Conservation (phyloP, 345 rosid genomes). For the Physaria fendleri region DNA sequence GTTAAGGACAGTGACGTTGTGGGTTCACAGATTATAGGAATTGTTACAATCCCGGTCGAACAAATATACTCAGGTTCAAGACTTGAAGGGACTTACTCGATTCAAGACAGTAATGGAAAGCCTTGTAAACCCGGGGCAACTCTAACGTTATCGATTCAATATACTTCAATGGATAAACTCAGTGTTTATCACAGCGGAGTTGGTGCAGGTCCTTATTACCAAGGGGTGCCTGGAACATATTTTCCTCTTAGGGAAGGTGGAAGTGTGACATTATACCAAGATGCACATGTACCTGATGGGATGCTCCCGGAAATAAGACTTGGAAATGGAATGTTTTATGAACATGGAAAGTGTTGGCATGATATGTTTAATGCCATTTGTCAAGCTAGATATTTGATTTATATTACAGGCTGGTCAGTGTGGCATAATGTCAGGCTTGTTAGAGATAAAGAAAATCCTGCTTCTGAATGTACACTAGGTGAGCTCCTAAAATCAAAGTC, state of each 20-base stretch:
- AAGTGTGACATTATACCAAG: constrained; percentile 82
- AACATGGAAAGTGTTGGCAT: constrained; percentile 83
- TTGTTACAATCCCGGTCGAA: constrained; percentile 76
- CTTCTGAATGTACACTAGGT: constrained; percentile 52
- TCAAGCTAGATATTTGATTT: constrained; percentile 72
- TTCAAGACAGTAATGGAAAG: constrained; percentile 52
- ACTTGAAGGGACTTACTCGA: constrained; percentile 61
- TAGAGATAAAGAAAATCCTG: constrained; percentile 47
- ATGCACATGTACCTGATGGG: constrained; percentile 89
- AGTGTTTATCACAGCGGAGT: constrained; percentile 69
- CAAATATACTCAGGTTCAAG: constrained; percentile 53
- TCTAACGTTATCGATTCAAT: constrained; percentile 67
- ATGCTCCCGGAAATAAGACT: constrained; percentile 58
- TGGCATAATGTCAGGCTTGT: constrained; percentile 79
- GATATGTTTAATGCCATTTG: constrained; percentile 82
- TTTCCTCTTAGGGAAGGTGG: constrained; percentile 90
- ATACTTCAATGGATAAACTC: constrained; percentile 57
- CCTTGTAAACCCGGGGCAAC: constrained; percentile 80
- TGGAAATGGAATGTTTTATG: constrained; percentile 55
- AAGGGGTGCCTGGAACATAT: constrained; percentile 90
- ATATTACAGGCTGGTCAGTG: constrained; percentile 94
- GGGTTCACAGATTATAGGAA: constrained; percentile 78
- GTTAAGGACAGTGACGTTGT: constrained; percentile 89
- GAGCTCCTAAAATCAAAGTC: constrained; percentile 81
- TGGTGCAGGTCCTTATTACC: constrained; percentile 77